Conservation (phyloP, 352 stramenopile genomes). For the Phytophthora fragariaefolia region DNA sequence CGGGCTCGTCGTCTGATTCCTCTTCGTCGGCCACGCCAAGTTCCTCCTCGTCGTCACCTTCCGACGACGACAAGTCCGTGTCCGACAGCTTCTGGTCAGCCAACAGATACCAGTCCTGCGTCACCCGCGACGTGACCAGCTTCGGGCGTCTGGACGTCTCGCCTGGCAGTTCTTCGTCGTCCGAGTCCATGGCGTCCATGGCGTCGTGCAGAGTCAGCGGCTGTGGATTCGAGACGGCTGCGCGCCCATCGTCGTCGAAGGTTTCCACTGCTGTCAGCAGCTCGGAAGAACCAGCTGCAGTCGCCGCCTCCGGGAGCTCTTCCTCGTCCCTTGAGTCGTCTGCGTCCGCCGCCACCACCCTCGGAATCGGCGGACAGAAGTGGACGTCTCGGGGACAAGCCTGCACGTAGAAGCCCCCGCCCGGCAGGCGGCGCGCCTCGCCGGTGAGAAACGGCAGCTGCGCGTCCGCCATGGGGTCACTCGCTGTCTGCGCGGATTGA, state of each 20-base stretch:
- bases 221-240: neutral
- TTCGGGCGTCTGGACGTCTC: neutral
- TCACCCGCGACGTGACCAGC: conserved; percentile 1
- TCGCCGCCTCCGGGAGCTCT: neutral
- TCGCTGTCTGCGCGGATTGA: conserved; percentile 21
- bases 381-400: conserved; percentile 3
- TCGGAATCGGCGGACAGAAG: conserved; percentile 4
- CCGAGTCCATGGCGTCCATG: conserved; percentile 7
- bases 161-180: conserved; percentile 11
- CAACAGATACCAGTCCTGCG: conserved; percentile 19
- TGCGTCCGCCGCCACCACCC: neutral
- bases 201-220: neutral
- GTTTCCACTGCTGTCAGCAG: conserved; percentile 13
- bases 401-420: conserved; percentile 17
- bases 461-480: neutral
- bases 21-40: neutral
- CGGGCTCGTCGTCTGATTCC: neutral
- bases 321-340: neutral
- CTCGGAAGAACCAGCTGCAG: neutral
- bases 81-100: conserved; percentile 1
- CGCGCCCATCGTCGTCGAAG: conserved; percentile 1
- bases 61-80: conserved; percentile 12
- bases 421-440: conserved; percentile 2
- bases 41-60: conserved; percentile 13
- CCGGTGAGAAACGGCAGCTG: neutral